These are phyloP conservation scores for Penicillium decumbens DNA, from an alignment of 2,329 filamentous ascomycete species.

Conservation along the genomic window DNA sequence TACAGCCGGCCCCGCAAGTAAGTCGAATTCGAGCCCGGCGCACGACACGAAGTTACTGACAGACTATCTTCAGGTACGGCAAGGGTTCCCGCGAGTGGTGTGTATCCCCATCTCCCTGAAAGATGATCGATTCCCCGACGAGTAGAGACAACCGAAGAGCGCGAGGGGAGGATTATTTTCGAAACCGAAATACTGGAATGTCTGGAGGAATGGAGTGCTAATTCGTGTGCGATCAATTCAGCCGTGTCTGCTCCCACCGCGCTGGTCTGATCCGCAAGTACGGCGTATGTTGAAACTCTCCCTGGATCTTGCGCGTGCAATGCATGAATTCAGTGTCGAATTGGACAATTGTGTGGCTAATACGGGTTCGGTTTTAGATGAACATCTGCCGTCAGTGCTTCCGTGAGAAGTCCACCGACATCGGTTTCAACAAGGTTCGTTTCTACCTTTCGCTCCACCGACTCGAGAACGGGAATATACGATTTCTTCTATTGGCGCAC, in stretches of 20 bases:
- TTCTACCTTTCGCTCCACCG: slow-evolving; percentile 20
- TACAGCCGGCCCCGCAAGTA: slow-evolving; percentile 96
- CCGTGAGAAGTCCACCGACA: slow-evolving; percentile 63
- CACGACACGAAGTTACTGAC: slow-evolving; percentile 17
- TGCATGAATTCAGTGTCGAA: not conserved
- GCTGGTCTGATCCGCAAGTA: slow-evolving; percentile 99
- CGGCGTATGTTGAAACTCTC: slow-evolving; percentile 50
- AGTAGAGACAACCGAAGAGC: slow-evolving; percentile 1
- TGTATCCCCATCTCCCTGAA: slow-evolving; percentile 38
- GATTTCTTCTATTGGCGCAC: not conserved
- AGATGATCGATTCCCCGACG: slow-evolving; percentile 7
- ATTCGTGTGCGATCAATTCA: slow-evolving; percentile 35
- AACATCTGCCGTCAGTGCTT: slow-evolving; percentile 65
- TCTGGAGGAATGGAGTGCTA: slow-evolving; percentile 12
- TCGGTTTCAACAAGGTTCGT: slow-evolving; percentile 64
- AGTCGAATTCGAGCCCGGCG: slow-evolving; percentile 18
- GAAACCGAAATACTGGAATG: not conserved
- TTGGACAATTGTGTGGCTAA: slow-evolving; percentile 19
- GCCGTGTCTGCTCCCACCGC: slow-evolving; percentile 85
- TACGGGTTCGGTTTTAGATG: slow-evolving; percentile 28
- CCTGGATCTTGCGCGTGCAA: not conserved
- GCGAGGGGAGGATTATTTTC: not conserved
- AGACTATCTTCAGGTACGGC: slow-evolving; percentile 51
- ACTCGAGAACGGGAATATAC: not conserved
- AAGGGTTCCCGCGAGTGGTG: slow-evolving; percentile 95